phyloP scores from a whole-genome alignment of 1,284 basidiomycete genomes.

The Abortiporus biennis region DNA sequence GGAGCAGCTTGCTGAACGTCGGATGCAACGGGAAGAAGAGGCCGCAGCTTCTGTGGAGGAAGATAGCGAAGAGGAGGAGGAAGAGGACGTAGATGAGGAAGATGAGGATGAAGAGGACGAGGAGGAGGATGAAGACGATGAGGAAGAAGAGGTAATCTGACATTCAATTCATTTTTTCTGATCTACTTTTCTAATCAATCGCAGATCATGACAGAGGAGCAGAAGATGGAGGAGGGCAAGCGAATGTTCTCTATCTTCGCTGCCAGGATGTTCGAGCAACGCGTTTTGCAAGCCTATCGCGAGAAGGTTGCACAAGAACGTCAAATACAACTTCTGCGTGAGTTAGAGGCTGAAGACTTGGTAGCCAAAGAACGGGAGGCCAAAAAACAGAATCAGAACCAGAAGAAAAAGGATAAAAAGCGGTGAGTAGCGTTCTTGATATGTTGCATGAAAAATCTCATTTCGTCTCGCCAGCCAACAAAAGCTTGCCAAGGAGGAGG shows the following conservation, averaged over 20 bases:
- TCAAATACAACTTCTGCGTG: conserved; percentile 42
- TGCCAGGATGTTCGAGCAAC: conserved; percentile 99
- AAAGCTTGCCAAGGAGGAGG: conserved; percentile 90
- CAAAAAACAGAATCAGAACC: conserved; percentile 93
- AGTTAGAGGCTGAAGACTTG: conserved; percentile 59
- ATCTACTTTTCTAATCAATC: conserved; percentile 9
- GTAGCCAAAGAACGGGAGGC: conserved; percentile 69
- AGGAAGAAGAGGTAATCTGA: conserved; percentile 27
- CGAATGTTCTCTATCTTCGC: conserved; percentile 99
- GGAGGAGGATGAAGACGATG: conserved; percentile 30
- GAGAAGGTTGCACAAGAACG: conserved; percentile 42
- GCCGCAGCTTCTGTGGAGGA: conserved; percentile 70
- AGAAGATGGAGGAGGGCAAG: conserved; percentile 98
- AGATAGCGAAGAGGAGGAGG: conserved; percentile 31
- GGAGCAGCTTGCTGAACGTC: conserved; percentile 95
- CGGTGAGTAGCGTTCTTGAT: conserved; percentile 39
- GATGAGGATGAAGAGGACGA: conserved; percentile 29
- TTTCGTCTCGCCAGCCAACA: conserved; percentile 32
- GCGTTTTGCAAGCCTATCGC: conserved; percentile 68
- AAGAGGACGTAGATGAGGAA: conserved; percentile 27
- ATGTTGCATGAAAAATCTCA: conserved; percentile 8
- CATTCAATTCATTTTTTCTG: conserved; percentile 7
- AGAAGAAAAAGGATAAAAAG: conserved; percentile 99
- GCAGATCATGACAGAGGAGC: conserved; percentile 76
- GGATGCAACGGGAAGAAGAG: conserved; percentile 91